Evolutionary conservation across 164 flowering plant genomes (phyloP), one percentile per base, ranked within the genome.

Genomic region (Chloranthus sessilifolius): DNA sequence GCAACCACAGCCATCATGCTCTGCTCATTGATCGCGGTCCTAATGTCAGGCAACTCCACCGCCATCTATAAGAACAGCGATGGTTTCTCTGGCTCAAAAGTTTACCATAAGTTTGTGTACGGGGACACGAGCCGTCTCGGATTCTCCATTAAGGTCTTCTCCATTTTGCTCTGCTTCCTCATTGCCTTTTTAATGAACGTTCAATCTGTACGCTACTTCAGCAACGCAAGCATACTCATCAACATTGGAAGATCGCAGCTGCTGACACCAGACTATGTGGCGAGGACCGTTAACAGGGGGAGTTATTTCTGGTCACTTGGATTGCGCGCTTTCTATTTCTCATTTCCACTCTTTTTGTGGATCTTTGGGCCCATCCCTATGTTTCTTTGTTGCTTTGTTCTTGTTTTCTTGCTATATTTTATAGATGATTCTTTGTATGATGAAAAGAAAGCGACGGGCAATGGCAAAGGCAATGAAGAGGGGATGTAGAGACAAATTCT

Each of bases 261-360:
- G 12, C 56, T 73, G 10, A 73, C 78, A 1, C 50, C 66, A 1
- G 86, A 81, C 22, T 87, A 83, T 26, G 95, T 91, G 14, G 77
- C 68, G 7, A 43, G 62, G 54, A 70, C 59, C 1, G 69, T 87
- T 37, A 83, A 85, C 45, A 37, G 66, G 38, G 95, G 95, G 1
- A 77, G 96, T 60, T 78, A 79, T 43, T 90, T 84, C 53, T 87
- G 96, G 95, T 87, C 96, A 0, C 34, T 87, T 1, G 98, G 98
- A 0, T 47, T 82, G 36, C 52, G 89, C 0, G 88, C 86, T 2
- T 87, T 87, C 61, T 91, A 91, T 66, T 78, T 86, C 56, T 91
- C 98, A 0, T 77, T 85, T 47, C 97, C 98, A 2, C 55, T 85
- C 4, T 81, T 87, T 44, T 36, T 91, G 50, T 91, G 98, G 98